Evolutionary conservation across 345 rosid genomes (phyloP).

Genomic region (Dimocarpus longan): DNA sequence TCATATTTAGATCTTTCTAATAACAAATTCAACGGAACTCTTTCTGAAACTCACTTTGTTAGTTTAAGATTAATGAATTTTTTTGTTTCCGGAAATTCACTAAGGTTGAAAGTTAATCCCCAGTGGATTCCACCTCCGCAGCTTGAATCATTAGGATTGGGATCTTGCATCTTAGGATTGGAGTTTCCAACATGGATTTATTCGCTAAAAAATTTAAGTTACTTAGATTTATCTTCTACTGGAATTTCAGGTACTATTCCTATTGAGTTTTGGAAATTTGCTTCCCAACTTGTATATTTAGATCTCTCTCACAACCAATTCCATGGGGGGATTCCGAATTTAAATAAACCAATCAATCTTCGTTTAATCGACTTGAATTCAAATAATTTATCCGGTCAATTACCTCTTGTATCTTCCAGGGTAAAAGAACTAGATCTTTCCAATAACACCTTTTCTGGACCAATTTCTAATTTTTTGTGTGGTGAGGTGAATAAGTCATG

Average conservation of each 20-base stretch:
- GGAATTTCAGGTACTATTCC: conserved; percentile 33
- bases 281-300: neutral
- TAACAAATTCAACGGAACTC: neutral
- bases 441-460: too few relatives aligned
- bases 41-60: conserved; percentile 27
- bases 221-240: conserved; percentile 30
- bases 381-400: conserved; percentile 21
- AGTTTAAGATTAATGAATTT: conserved; percentile 21
- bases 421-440: too few relatives aligned
- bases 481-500: too few relatives aligned
- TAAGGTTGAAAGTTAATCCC: neutral
- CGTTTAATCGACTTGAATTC: conserved; percentile 27
- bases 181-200: conserved; percentile 31
- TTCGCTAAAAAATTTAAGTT: neutral
- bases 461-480: too few relatives aligned
- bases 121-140: conserved; percentile 36
- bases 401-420: neutral
- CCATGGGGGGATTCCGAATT: too few relatives aligned
- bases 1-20: neutral
- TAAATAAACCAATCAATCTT: too few relatives aligned
- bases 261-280: conserved; percentile 30
- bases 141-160: conserved; percentile 16
- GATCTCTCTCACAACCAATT: conserved; percentile 33
- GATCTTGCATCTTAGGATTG: conserved; percentile 7
- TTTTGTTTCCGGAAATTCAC: conserved; percentile 23